Evolutionary conservation across 2,329 filamentous ascomycete species (phyloP).

Genomic region (Hypoxylon sp.): DNA sequence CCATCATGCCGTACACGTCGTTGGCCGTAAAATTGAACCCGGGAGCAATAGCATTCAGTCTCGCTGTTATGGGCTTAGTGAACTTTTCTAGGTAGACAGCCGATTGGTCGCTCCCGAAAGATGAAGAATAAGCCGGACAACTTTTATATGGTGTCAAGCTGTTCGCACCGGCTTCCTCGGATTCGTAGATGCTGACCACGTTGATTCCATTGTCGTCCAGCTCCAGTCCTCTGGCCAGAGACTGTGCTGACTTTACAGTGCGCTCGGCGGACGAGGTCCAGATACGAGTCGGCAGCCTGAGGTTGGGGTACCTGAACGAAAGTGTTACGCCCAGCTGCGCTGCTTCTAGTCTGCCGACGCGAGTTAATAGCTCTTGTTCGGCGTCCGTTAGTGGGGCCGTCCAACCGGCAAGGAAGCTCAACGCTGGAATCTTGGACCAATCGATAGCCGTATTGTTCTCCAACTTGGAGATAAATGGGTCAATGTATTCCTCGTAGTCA

Average conservation of each 20-base stretch:
- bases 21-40: constrained; percentile 74
- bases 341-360: constrained; percentile 72
- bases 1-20: constrained; percentile 76
- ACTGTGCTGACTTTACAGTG: constrained; percentile 70
- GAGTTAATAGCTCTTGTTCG: constrained; percentile 72
- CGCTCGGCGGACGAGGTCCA: constrained; percentile 76
- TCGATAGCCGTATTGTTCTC: constrained; percentile 68
- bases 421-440: constrained; percentile 68
- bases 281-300: constrained; percentile 67
- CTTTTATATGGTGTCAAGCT: constrained; percentile 74
- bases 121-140: constrained; percentile 71
- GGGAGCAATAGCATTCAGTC: constrained; percentile 67
- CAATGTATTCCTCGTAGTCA: constrained; percentile 70
- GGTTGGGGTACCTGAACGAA: constrained; percentile 69
- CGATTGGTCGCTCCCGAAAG: constrained; percentile 68
- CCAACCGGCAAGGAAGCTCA: constrained; percentile 72
- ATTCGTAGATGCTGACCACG: constrained; percentile 70
- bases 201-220: constrained; percentile 67
- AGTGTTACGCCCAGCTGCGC: constrained; percentile 71
- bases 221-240: constrained; percentile 71
- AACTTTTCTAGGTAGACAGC: constrained; percentile 67
- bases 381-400: constrained; percentile 68
- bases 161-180: constrained; percentile 70
- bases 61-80: constrained; percentile 71
- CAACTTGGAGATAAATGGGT: constrained; percentile 71